A percentile compares a stretch with the other conserved stretches of the same genome.
phyloP scores from a whole-genome alignment of 2,329 filamentous ascomycete species.

The Grosmannia serpens region DNA sequence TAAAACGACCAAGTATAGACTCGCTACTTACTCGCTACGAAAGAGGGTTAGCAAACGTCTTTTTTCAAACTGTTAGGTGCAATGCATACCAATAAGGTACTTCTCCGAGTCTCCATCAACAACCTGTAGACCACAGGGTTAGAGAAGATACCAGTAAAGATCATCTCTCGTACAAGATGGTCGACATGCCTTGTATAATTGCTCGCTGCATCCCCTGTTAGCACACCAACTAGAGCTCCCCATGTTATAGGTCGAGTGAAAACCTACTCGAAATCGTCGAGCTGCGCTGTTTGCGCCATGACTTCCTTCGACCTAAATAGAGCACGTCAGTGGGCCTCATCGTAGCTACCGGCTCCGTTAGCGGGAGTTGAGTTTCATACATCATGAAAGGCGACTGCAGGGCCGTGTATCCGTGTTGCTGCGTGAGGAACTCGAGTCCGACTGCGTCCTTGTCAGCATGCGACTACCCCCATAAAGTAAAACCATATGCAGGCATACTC shows the following conservation, averaged over 20 bases:
- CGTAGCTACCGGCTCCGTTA: too few relatives aligned
- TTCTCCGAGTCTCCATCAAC: constrained; percentile 84
- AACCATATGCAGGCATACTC: background rate
- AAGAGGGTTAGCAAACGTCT: background rate
- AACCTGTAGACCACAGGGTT: constrained; percentile 31
- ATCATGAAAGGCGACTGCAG: constrained; percentile 90
- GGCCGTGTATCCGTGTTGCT: constrained; percentile 62
- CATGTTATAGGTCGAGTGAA: background rate
- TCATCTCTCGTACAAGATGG: background rate
- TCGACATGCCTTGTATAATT: constrained; percentile 64
- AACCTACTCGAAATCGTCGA: constrained; percentile 72
- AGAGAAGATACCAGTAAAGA: background rate
- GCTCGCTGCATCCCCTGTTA: constrained; percentile 41
- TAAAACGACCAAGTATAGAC: background rate
- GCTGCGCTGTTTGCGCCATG: constrained; percentile 97
- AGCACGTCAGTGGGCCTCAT: background rate
- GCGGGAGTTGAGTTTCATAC: constrained; percentile 22
- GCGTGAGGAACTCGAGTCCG: constrained; percentile 75
- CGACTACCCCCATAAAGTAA: background rate
- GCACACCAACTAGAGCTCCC: background rate
- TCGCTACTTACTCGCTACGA: constrained; percentile 9
- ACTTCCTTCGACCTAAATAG: constrained; percentile 54
- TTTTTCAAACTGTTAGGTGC: background rate
- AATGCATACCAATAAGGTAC: constrained; percentile 51
- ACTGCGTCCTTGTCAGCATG: constrained; percentile 23